Percentiles rank a stretch among this genome's conserved stretches.
These are phyloP conservation scores for Eucalyptus marginata DNA, from an alignment of 345 rosid genomes.

Conservation along the genomic window DNA sequence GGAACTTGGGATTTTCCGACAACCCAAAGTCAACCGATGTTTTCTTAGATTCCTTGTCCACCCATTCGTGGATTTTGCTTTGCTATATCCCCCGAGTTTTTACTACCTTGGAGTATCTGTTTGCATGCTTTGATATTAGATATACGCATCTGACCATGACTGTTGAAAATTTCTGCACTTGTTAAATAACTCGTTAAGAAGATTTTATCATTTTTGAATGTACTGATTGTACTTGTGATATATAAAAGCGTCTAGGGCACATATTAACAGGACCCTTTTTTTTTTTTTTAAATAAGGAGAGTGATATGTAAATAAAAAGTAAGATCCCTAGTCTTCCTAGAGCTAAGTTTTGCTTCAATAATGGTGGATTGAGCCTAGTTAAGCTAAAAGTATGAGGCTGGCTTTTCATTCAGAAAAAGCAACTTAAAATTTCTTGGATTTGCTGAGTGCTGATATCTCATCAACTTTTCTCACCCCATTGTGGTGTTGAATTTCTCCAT, in stretches of 20 bases:
- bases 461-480: neutral
- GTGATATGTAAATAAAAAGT: neutral
- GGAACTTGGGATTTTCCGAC: neutral
- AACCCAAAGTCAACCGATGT: neutral
- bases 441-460: neutral
- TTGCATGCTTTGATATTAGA: neutral
- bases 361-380: neutral
- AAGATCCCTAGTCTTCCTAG: neutral
- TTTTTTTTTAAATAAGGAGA: neutral
- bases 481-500: neutral
- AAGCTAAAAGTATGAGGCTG: neutral
- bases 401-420: neutral
- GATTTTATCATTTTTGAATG: neutral
- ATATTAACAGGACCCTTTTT: neutral
- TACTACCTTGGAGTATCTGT: neutral
- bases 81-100: neutral
- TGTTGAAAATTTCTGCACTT: neutral
- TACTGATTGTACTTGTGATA: neutral
- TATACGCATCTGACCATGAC: neutral
- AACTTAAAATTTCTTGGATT: neutral
- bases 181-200: neutral
- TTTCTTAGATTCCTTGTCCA: neutral
- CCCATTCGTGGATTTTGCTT: neutral
- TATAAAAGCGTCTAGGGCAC: neutral
- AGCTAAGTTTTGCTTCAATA: neutral